Percentiles rank a stretch among this genome's conserved stretches.
Conservation (phyloP, 148 eudicot genomes). For the Camellia japonica region DNA sequence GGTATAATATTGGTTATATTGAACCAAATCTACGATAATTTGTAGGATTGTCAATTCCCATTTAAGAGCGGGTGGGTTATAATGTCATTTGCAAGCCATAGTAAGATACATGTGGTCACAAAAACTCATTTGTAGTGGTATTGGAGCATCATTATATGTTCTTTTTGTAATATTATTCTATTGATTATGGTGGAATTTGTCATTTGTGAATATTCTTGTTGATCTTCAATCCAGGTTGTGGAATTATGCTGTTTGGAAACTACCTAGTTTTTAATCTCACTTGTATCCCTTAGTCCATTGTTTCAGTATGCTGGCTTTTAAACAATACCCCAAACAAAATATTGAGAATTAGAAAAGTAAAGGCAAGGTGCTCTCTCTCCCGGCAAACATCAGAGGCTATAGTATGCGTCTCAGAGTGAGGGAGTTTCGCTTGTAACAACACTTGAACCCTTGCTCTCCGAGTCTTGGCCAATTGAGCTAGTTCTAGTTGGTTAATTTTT, state of each 20-base stretch:
- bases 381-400: background rate
- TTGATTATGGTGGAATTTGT: background rate
- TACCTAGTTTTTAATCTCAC: background rate
- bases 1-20: background rate
- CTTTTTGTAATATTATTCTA: background rate
- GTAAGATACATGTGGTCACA: background rate
- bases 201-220: background rate
- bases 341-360: background rate
- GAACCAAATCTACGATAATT: background rate
- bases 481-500: too few species aligned
- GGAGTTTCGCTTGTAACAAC: too few species aligned
- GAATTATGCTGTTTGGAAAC: background rate
- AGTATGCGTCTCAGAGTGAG: too few species aligned
- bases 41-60: background rate
- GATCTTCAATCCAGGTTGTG: constrained; percentile 1
- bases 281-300: background rate
- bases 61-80: background rate
- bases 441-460: too few species aligned
- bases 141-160: background rate
- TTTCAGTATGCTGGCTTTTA: background rate
- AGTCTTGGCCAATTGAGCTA: too few species aligned
- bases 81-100: background rate
- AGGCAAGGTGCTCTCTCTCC: background rate
- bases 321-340: background rate
- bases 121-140: background rate